These are phyloP conservation scores for Hymenoscyphus infarciens DNA, from an alignment of 2,329 filamentous ascomycete genomes.

Conservation along the genomic window DNA sequence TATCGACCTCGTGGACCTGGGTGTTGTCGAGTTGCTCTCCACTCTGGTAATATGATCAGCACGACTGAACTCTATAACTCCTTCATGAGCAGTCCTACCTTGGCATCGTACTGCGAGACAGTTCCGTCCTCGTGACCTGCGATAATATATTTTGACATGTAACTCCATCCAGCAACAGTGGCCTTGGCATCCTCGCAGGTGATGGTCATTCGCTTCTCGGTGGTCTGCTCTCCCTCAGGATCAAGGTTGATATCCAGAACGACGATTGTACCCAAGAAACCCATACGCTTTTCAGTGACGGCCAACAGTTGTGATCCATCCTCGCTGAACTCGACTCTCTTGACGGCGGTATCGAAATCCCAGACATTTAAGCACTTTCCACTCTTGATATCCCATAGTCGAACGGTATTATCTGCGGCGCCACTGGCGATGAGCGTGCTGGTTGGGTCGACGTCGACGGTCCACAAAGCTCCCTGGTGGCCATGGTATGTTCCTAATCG, in stretches of 20 bases:
- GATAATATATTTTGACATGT: constrained; percentile 92
- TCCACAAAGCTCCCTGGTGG: constrained; percentile 98
- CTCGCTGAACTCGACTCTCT: constrained; percentile 95
- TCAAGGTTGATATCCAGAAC: constrained; percentile 87
- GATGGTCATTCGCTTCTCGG: constrained; percentile 81
- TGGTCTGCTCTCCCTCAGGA: constrained; percentile 75
- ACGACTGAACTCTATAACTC: constrained; percentile 3
- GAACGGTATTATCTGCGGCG: constrained; percentile 96
- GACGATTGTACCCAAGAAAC: constrained; percentile 88
- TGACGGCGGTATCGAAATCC: constrained; percentile 96
- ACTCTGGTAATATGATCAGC: constrained; percentile 45
- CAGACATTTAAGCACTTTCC: constrained; percentile 93
- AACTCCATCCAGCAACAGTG: constrained; percentile 95
- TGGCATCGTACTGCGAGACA: constrained; percentile 85
- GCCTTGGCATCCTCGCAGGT: constrained; percentile 95
- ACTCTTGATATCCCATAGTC: constrained; percentile 92
- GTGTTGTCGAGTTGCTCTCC: constrained; percentile 79
- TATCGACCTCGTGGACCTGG: constrained; percentile 80
- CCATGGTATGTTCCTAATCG: constrained; percentile 94
- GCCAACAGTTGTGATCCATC: constrained; percentile 87
- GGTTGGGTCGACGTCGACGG: constrained; percentile 92
- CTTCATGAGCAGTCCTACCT: constrained; percentile 49
- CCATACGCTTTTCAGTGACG: constrained; percentile 98
- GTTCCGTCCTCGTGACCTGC: constrained; percentile 95
- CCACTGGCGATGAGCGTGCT: constrained; percentile 89